These are phyloP conservation scores for Exophiala calicioides DNA, from an alignment of 2,329 filamentous ascomycete species.

Conservation along the genomic window DNA sequence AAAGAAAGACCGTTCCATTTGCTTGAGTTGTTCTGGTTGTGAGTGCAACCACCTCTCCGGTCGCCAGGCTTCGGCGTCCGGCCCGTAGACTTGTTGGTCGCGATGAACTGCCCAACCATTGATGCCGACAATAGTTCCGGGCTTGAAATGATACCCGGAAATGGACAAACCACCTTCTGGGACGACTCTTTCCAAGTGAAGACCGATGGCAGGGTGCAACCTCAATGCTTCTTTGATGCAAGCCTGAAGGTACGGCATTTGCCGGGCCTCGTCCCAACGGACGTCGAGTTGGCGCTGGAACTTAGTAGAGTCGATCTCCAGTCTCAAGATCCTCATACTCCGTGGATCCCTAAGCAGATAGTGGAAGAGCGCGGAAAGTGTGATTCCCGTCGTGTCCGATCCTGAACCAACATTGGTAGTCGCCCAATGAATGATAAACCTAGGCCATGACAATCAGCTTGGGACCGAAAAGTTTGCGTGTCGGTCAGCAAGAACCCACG, in stretches of 20 bases:
- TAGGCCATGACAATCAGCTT: no score
- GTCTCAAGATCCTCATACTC: not conserved
- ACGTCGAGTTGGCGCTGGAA: not conserved
- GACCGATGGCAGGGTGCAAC: conserved; percentile 37
- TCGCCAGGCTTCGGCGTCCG: conserved; percentile 23
- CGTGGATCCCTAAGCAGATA: conserved; percentile 65
- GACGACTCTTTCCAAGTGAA: conserved; percentile 37
- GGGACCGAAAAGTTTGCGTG: no score
- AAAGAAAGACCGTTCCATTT: no score
- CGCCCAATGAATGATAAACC: no score
- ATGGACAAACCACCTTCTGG: conserved; percentile 33
- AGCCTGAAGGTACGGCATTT: conserved; percentile 35
- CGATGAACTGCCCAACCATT: conserved; percentile 35
- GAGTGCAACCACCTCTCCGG: conserved; percentile 34
- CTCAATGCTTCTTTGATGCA: conserved; percentile 40
- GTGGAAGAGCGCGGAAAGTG: conserved; percentile 70
- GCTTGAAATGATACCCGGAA: conserved; percentile 25
- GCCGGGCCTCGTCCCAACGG: conserved; percentile 29
- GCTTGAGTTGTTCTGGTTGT: conserved; percentile 1
- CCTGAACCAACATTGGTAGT: conserved; percentile 57
- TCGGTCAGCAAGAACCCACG: no score
- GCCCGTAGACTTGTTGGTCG: conserved; percentile 24
- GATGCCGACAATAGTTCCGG: conserved; percentile 34
- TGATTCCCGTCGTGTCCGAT: conserved; percentile 76
- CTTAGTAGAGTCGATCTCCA: not conserved